These are phyloP conservation scores for Aspergillus uvarum DNA, from an alignment of 2,329 filamentous ascomycete species.

Conservation along the genomic window DNA sequence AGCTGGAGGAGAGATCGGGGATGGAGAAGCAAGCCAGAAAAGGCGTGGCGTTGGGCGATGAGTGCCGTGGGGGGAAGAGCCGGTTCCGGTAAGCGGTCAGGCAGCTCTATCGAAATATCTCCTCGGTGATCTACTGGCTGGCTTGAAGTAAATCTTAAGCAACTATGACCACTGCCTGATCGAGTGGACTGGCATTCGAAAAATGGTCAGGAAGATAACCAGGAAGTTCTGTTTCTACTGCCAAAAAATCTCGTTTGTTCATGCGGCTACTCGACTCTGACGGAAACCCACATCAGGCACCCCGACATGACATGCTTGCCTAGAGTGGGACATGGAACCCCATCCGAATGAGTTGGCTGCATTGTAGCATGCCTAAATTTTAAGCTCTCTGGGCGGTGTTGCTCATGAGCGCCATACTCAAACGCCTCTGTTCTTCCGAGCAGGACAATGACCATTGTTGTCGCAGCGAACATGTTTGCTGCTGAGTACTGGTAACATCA, in stretches of 20 bases:
- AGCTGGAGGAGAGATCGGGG: constrained; percentile 4
- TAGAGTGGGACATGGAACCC: too few species aligned
- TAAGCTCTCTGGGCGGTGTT: too few species aligned
- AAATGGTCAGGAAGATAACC: too few species aligned
- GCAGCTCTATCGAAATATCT: background rate
- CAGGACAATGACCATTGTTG: background rate
- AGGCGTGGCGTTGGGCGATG: constrained; percentile 24
- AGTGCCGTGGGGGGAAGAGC: constrained; percentile 10
- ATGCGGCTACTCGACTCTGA: background rate
- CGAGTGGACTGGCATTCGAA: too few species aligned
- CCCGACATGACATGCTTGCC: background rate
- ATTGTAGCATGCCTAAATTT: too few species aligned
- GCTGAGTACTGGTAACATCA: background rate
- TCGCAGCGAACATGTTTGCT: background rate
- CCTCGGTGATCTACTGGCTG: background rate
- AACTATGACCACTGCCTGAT: background rate
- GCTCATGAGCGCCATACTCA: too few species aligned
- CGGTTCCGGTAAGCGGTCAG: constrained; percentile 19
- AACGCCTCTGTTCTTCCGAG: background rate
- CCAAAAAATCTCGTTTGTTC: background rate
- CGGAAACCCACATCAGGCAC: background rate
- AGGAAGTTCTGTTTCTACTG: too few species aligned
- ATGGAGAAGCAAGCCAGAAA: constrained; percentile 11
- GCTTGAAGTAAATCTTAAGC: background rate
- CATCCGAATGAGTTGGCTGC: too few species aligned